Conservation (phyloP, 176 grass and related monocot genomes). For the Hsuehochloa calcarea region DNA sequence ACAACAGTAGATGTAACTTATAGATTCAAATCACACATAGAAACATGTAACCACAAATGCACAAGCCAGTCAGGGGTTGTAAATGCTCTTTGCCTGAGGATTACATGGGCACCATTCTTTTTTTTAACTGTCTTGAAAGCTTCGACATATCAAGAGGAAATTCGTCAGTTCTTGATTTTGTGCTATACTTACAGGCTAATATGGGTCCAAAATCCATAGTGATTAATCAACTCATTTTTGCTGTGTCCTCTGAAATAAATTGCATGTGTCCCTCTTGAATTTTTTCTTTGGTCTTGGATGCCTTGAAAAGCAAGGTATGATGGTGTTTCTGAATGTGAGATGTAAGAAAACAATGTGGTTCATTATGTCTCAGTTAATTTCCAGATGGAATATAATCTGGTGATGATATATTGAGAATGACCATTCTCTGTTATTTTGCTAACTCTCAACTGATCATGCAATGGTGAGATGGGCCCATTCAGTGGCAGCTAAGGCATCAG, state of each 20-base stretch:
- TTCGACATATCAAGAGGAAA: conserved; percentile 14
- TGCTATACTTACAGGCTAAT: not conserved
- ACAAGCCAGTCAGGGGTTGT: conserved; percentile 41
- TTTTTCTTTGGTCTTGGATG: not conserved
- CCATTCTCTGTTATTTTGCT: not conserved
- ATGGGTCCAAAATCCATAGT: not conserved
- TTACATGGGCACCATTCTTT: conserved; percentile 34
- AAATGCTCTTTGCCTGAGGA: conserved; percentile 52
- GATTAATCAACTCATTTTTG: not conserved
- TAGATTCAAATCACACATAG: conserved; percentile 57
- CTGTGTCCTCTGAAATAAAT: not conserved
- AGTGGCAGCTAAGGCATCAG: conserved; percentile 5
- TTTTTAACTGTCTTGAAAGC: conserved; percentile 19
- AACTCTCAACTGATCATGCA: conserved; percentile 1
- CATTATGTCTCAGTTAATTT: conserved; percentile 10
- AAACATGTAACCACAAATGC: conserved; percentile 48
- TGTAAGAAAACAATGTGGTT: not conserved
- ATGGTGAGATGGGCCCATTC: not conserved
- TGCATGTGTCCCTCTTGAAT: not conserved
- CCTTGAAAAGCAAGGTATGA: not conserved
- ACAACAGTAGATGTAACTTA: conserved; percentile 53
- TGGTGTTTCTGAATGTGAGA: conserved; percentile 12
- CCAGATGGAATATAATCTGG: conserved; percentile 16
- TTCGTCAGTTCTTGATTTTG: not conserved
- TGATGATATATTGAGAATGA: conserved; percentile 7